Percentiles rank a stretch among this genome's conserved stretches.
Conservation (phyloP, 257 asterid genomes). For the Verbena officinalis region DNA sequence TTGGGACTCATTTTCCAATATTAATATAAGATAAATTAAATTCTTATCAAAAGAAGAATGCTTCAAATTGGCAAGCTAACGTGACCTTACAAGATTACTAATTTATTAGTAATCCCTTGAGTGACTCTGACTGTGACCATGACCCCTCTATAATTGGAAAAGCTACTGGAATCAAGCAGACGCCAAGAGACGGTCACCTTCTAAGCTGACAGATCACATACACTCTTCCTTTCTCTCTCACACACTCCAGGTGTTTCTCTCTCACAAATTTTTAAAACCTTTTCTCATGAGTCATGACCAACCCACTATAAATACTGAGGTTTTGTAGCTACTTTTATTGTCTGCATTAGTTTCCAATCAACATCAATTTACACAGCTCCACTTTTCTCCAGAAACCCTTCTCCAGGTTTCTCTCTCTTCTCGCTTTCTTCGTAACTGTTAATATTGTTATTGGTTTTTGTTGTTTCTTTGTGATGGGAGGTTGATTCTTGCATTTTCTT, state of each 20-base stretch:
- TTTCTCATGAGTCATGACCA: not conserved
- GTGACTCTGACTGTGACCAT: no score
- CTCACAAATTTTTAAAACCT: not conserved
- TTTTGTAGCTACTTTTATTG: not conserved
- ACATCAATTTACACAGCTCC: not conserved
- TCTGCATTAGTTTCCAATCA: not conserved
- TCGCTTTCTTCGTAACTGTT: not conserved
- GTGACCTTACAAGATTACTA: not conserved
- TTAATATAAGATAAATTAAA: no score
- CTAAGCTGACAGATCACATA: not conserved
- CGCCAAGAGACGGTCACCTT: constrained; percentile 12
- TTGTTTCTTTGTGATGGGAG: not conserved
- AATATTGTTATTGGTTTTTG: not conserved
- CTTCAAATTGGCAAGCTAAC: no score
- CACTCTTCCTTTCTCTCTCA: constrained; percentile 3
- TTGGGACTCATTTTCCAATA: no score
- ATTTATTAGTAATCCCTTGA: not conserved
- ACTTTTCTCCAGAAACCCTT: constrained; percentile 24
- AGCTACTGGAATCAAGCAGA: not conserved
- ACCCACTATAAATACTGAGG: not conserved
- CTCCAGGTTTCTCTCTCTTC: constrained; percentile 11
- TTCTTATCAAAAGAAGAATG: no score
- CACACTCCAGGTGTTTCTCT: not conserved
- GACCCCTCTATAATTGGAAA: constrained; percentile 1
- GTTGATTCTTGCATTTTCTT: not conserved